A percentile compares a stretch with the other conserved stretches of the same genome.
Evolutionary conservation across 352 stramenopile species (phyloP).

Genomic region (Phytophthora syringae): DNA sequence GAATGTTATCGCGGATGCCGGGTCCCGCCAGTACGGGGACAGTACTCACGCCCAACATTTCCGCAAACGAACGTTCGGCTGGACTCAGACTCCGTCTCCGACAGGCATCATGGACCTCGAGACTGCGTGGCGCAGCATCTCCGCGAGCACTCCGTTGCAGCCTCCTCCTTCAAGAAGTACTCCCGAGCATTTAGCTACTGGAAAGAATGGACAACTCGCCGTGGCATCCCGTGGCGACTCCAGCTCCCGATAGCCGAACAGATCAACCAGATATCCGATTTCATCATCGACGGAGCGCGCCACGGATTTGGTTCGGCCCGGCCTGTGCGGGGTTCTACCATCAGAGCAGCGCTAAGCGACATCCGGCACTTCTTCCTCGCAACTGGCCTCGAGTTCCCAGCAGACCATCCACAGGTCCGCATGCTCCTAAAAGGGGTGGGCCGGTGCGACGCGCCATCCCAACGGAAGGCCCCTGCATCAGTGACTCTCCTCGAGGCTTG

Average conservation of each 20-base stretch:
- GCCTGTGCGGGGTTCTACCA: background rate
- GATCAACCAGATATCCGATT: background rate
- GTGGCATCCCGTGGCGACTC: background rate
- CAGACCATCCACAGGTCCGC: constrained; percentile 2
- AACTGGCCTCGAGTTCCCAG: background rate
- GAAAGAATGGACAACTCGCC: background rate
- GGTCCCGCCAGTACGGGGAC: background rate
- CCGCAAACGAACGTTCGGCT: background rate
- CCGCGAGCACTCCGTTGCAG: background rate
- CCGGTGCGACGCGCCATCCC: background rate
- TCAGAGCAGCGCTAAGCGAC: background rate
- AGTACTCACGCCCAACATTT: background rate
- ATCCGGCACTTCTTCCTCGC: background rate
- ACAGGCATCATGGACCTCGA: background rate
- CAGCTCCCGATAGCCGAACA: background rate
- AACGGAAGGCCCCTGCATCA: background rate
- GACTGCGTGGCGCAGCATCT: background rate
- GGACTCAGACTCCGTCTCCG: background rate
- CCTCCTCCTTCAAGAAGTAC: background rate
- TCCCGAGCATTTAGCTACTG: background rate
- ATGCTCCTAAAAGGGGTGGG: constrained; percentile 2
- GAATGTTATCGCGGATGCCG: background rate
- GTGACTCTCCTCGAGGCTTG: background rate
- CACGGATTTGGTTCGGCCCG: background rate
- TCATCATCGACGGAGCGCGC: background rate